Evolutionary conservation across 1,284 basidiomycete genomes (phyloP), one percentile per base, ranked within the genome.

Genomic region (Moesziomyces sp.): DNA sequence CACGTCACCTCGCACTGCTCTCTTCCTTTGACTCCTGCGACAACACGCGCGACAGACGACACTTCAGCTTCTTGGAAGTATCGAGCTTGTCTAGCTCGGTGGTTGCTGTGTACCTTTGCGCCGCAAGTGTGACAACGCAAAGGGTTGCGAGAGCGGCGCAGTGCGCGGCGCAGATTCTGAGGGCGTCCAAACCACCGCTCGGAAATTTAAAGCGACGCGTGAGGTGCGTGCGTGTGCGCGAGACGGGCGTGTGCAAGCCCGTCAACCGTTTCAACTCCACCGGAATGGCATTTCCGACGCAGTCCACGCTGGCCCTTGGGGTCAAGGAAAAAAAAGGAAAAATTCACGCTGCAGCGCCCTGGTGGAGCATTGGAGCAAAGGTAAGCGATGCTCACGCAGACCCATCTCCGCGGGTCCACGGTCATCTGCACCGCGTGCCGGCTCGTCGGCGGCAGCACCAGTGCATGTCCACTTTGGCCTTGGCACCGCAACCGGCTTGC

Each of bases 271-370:
- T 18, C 9, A 23, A 26, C 45, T 46, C 11, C n/a, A 46, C 45
- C 21, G 45, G 21, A 26, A 46, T 46, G 45, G 16, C 45, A 21
- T 26, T 46, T 46, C 24, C 45, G 45, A 46, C 11, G 45, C 45
- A 46, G 24, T 8, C 45, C 5, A 40, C 3, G 35, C 35, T 4
- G 18, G 38, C 16, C 6, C 38, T 18, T 40, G 18, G 14, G 14
- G 3, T 40, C 18, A 6, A 6, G 5, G 11, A 40, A 18, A 40
- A 18, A n/a, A 14, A 6, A 11, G 35, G 6, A 40, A 40, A 40
- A 40, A 40, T 40, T 40, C 38, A 40, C 16, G 16, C 38, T 40
- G 16, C 16, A 40, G 38, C 14, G 16, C 14, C 1, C 16, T 34
- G 30, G 30, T 34, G 30, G 30, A 34, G 30, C 30, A 28, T 7